Percentiles rank a stretch among this genome's conserved stretches.
Evolutionary conservation across 139 green algal species (phyloP).

Genomic region (Chlorella sp.): DNA sequence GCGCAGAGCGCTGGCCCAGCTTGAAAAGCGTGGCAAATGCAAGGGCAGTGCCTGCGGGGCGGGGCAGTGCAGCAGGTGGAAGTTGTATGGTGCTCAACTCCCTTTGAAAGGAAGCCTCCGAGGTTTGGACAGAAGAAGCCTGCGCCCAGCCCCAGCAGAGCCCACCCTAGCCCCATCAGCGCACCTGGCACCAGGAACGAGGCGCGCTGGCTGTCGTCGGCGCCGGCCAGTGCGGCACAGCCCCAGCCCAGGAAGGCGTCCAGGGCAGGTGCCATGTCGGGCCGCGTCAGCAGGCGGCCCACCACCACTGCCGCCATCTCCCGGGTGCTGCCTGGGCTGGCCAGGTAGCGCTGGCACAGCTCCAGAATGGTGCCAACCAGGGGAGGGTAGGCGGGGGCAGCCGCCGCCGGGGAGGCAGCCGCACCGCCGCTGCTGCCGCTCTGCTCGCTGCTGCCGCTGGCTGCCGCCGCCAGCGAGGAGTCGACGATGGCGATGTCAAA

Average conservation of each 20-base stretch:
- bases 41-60: conserved; percentile 47
- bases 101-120: no score
- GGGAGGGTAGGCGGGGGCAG: conserved; percentile 43
- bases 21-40: conserved; percentile 81
- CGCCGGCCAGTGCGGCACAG: conserved; percentile 38
- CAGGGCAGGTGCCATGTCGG: conserved; percentile 80
- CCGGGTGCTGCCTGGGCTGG: conserved; percentile 63
- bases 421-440: background rate
- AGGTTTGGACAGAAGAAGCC: background rate
- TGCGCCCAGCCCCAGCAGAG: background rate
- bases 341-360: conserved; percentile 73
- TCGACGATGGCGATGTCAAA: conserved; percentile 94
- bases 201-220: conserved; percentile 27
- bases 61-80: background rate
- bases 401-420: background rate
- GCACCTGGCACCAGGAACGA: conserved; percentile 72
- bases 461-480: conserved; percentile 31
- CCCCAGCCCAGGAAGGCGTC: conserved; percentile 77
- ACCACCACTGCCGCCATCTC: conserved; percentile 89
- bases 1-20: conserved; percentile 52
- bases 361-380: conserved; percentile 68
- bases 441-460: background rate
- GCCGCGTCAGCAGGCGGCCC: conserved; percentile 86
- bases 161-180: background rate
- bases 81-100: no score